Evolutionary conservation across 495 filamentous ascomycete genomes (phyloP).

Genomic region (Aspergillus indologenus): DNA sequence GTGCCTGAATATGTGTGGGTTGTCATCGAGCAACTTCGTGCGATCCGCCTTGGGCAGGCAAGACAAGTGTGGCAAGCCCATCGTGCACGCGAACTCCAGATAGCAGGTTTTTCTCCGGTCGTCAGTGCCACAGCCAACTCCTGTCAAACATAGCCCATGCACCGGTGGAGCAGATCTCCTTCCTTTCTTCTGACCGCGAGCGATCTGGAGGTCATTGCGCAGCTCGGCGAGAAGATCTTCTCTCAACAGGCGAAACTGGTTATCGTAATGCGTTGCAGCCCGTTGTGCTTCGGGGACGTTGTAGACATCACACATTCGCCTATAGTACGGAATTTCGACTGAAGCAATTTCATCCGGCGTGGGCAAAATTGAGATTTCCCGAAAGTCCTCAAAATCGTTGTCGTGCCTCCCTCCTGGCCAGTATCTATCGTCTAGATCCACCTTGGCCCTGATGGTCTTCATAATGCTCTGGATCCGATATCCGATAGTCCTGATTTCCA

Average conservation of each 20-base stretch:
- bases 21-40: conserved; percentile 46
- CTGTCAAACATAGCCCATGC: conserved; percentile 25
- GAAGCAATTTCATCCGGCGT: conserved; percentile 67
- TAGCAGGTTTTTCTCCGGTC: conserved; percentile 25
- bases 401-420: conserved; percentile 81
- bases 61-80: conserved; percentile 30
- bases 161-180: conserved; percentile 27
- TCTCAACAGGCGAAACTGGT: conserved; percentile 73
- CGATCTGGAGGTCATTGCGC: conserved; percentile 55
- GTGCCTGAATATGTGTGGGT: conserved; percentile 54
- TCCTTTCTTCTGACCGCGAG: conserved; percentile 41
- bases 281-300: neutral
- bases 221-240: conserved; percentile 73
- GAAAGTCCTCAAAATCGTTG: conserved; percentile 66
- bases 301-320: conserved; percentile 40
- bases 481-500: too few relatives aligned
- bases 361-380: conserved; percentile 62
- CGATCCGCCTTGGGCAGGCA: conserved; percentile 30
- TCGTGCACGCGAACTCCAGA: too few relatives aligned
- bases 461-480: too few relatives aligned
- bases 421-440: too few relatives aligned
- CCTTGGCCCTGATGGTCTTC: too few relatives aligned
- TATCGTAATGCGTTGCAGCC: conserved; percentile 53
- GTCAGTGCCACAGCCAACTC: conserved; percentile 24
- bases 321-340: conserved; percentile 57